phyloP scores from a whole-genome alignment of 495 filamentous ascomycete species.

The Evernia prunastri region DNA sequence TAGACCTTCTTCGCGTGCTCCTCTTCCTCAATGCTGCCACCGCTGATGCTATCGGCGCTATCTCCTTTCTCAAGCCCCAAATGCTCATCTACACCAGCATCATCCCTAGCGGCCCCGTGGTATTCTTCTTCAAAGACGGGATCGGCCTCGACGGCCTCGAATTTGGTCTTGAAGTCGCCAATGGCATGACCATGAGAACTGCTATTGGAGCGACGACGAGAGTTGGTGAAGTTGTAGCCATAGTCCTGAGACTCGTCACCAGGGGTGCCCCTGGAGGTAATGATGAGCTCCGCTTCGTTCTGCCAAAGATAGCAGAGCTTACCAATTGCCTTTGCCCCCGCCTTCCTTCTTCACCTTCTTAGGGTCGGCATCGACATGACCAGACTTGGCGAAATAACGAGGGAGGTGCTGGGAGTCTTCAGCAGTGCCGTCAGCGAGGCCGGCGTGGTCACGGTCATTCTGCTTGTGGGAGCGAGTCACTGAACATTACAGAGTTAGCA shows the following conservation, averaged over 20 bases:
- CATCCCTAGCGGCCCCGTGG: conserved; percentile 51
- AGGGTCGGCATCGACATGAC: conserved; percentile 73
- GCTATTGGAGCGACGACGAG: conserved; percentile 88
- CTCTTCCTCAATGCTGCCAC: conserved; percentile 38
- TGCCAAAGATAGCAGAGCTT: conserved; percentile 31
- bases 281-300: not conserved
- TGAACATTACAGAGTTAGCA: conserved; percentile 28
- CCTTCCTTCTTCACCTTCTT: conserved; percentile 97
- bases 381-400: conserved; percentile 86
- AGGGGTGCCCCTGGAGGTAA: conserved; percentile 61
- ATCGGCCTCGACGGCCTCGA: conserved; percentile 74
- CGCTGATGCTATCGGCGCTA: conserved; percentile 38
- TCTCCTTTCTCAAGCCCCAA: conserved; percentile 45
- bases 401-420: conserved; percentile 61
- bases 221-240: conserved; percentile 71
- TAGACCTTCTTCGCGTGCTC: conserved; percentile 37
- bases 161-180: conserved; percentile 77
- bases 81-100: conserved; percentile 38
- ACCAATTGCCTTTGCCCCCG: conserved; percentile 91
- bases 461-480: conserved; percentile 95
- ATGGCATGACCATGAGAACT: conserved; percentile 57
- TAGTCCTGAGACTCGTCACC: conserved; percentile 80
- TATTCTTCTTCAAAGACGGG: conserved; percentile 84
- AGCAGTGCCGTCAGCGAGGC: conserved; percentile 57
- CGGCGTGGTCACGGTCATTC: conserved; percentile 80